Base-by-base conservation (phyloP, 2,329 filamentous ascomycete genomes). In the Lizonia empirigonia region DNA sequence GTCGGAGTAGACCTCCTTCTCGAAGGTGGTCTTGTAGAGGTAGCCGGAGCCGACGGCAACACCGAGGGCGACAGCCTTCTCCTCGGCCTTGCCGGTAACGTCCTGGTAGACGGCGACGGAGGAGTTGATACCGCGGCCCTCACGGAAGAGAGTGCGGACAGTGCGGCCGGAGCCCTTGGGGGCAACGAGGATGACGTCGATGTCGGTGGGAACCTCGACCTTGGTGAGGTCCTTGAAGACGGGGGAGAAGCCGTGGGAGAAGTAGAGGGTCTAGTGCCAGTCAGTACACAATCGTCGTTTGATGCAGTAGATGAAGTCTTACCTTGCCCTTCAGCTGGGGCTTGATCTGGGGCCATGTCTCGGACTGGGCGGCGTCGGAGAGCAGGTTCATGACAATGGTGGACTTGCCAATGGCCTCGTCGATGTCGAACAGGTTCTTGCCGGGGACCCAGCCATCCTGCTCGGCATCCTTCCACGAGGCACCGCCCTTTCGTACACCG, bases 1-100 rank as follows among this genome's bases (percentile, higher is more conserved):
- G 81, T 97, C 94, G 59, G 91, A 97, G 89, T 96, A 96, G 76
- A 99, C 94, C 84, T 99, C 94, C 89, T 99, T 99, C 86, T 99
- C 89, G 75, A 99, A 99, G 76, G 94, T 99, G 75, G 94, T 99
- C 89, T 97, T 90, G 87, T 99, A 99, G 69, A 99, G 90, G 86
- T 99, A 99, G 74, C 94, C 94, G 72, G 88, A 91, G 77, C 93
- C 94, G 75, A 99, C 89, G 75, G 93, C 94, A 62, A 97, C 93
- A 82, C 94, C 94, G 70, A 99, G 87, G 67, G 94, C 94, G 71
- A 96, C 81, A 70, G 94, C 94, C 85, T 93, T 96, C 86, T 99
- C 94, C 84, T 97, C 86, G 73, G 94, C 94, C 81, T 97, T 90
- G 78, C 94, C 94, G 60, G 91, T 96, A 63, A 97, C 91, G 76